A percentile compares a stretch with the other conserved stretches of the same genome.
Conservation (phyloP, 1,139 yeast genomes). For the Wickerhamomyces sp. region DNA sequence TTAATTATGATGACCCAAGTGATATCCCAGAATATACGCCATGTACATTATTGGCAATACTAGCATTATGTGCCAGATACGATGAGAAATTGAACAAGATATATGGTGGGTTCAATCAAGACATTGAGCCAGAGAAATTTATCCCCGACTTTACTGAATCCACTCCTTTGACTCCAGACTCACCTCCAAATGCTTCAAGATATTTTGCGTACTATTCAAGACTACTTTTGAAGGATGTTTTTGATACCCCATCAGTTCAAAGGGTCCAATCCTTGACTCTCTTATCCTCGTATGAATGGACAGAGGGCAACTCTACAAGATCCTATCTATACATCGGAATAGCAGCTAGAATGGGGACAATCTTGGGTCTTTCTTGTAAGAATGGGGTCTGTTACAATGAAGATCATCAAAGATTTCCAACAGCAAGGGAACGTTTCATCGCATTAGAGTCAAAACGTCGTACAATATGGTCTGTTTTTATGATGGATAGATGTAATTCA, state of each 20-base stretch:
- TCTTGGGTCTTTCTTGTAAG: slow-evolving; percentile 30
- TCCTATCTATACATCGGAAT: slow-evolving; percentile 36
- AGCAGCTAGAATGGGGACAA: slow-evolving; percentile 39
- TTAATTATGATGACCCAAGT: slow-evolving; percentile 13
- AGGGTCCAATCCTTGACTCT: slow-evolving; percentile 35
- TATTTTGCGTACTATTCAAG: slow-evolving; percentile 40
- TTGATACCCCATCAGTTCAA: slow-evolving; percentile 37
- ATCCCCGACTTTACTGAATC: slow-evolving; percentile 19
- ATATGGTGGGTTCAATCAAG: slow-evolving; percentile 32
- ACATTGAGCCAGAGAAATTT: slow-evolving; percentile 26
- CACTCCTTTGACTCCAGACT: not conserved
- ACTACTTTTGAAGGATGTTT: slow-evolving; percentile 28
- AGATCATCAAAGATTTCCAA: slow-evolving; percentile 12
- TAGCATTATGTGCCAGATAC: slow-evolving; percentile 35
- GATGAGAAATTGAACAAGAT: slow-evolving; percentile 27
- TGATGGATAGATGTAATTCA: slow-evolving; percentile 40
- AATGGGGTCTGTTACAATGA: slow-evolving; percentile 17
- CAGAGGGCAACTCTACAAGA: slow-evolving; percentile 35
- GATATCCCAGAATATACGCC: slow-evolving; percentile 22
- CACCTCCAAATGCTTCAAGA: slow-evolving; percentile 32
- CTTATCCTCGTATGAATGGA: slow-evolving; percentile 40
- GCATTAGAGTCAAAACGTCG: slow-evolving; percentile 31
- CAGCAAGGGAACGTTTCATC: slow-evolving; percentile 14
- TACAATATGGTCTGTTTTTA: slow-evolving; percentile 37
- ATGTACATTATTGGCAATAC: slow-evolving; percentile 30